These are phyloP conservation scores for Triticum timopheevii DNA, from an alignment of 176 grass and related monocot genomes.

Conservation along the genomic window DNA sequence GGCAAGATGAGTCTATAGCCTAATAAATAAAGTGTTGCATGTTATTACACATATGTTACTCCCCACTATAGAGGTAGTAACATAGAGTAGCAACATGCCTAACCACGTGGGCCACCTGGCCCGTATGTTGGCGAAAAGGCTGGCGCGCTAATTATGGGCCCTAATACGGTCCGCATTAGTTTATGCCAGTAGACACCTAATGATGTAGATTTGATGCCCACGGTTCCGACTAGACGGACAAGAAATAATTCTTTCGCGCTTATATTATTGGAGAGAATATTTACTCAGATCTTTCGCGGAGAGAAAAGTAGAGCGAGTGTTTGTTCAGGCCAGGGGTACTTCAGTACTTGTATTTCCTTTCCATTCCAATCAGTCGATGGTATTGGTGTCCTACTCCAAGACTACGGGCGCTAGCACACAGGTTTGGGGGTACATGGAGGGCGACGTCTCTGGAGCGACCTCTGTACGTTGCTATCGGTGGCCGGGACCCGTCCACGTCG, in stretches of 20 bases:
- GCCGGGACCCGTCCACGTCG: neutral
- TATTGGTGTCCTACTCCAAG: neutral
- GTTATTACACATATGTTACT: no score
- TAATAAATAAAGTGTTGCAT: no score
- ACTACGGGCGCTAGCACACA: neutral
- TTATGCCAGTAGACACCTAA: neutral
- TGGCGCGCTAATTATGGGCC: neutral
- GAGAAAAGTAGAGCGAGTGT: no score
- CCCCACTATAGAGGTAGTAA: no score
- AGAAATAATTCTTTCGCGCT: neutral
- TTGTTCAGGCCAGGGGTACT: no score
- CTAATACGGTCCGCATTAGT: neutral
- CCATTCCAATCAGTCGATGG: no score
- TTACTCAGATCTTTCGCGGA: neutral
- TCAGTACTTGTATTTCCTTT: no score
- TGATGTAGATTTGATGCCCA: constrained; percentile 18
- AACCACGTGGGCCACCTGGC: constrained; percentile 10
- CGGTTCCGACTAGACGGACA: neutral
- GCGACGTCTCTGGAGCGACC: neutral
- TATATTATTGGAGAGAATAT: neutral
- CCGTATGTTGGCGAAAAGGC: constrained; percentile 14
- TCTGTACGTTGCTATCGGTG: neutral
- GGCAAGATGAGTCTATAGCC: no score
- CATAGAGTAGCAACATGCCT: no score
- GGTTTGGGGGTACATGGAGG: neutral